Evolutionary conservation across 2,329 filamentous ascomycete species (phyloP), one percentile per base, ranked within the genome.

Genomic region (Fusarium proliferatum): DNA sequence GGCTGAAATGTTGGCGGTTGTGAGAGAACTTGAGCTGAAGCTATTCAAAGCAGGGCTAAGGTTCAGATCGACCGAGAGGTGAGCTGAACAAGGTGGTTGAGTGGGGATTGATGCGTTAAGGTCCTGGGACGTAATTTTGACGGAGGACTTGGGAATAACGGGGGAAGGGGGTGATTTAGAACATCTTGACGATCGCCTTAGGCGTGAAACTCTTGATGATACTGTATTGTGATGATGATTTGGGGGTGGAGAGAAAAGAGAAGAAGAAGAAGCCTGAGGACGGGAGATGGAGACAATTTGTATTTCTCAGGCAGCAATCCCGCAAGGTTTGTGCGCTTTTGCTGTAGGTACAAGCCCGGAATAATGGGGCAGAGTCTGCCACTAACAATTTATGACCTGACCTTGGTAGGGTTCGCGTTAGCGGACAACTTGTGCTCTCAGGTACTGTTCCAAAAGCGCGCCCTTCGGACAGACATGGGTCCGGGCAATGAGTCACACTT

Each of bases 31-130:
- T 77, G 83, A 85, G 89, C 87, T 85, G 85, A 82, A 85, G 87
- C 86, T 87, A 80, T 80, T 79, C 82, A 85, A 84, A 87, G 89
- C 88, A 84, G 85, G 84, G 87, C 87, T 88, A 80, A 85, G 90
- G 89, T 92, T 92, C 91, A 93, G 90, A 80, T 89, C 88, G 84
- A 88, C 89, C 89, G 84, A 84, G 86, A 86, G 82, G 87, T 88
- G 88, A 88, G 77, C 80, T 84, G 80, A 81, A 80, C 73, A 51
- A 15, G 39, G 76, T 84, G 59, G 76, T 84, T 82, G 86, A 87
- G 87, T 85, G 84, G 87, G 79, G 85, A 83, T 77, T 76, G 77
- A 74, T 76, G 72, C 81, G 80, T 81, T 79, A 71, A 76, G 79
- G 74, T 82, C 81, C 82, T 79, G 78, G 76, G 86, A 88, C 83